A percentile compares a stretch with the other conserved stretches of the same genome.
phyloP scores from a whole-genome alignment of 139 green algal species.

The Ostreobium quekettii region DNA sequence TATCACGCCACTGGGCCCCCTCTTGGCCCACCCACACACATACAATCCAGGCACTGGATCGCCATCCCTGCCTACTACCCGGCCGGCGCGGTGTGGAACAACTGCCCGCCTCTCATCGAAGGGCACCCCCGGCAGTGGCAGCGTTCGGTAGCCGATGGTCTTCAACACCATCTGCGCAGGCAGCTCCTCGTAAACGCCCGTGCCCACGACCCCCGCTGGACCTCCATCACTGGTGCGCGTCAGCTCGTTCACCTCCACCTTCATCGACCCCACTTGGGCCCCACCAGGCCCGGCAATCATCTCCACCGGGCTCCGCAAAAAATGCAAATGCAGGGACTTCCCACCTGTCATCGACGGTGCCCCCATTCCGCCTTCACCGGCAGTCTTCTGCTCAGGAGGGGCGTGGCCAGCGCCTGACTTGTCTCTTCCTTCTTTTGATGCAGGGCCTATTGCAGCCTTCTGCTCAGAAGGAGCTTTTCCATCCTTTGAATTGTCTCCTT shows the following conservation, averaged over 20 bases:
- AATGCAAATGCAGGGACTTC: conserved; percentile 55
- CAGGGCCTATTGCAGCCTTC: no score
- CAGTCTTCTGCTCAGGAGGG: no score
- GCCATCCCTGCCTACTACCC: conserved; percentile 36
- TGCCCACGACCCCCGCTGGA: conserved; percentile 44
- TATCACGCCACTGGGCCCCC: conserved; percentile 84
- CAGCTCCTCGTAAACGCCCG: conserved; percentile 46
- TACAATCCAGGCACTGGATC: conserved; percentile 57
- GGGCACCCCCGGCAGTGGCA: conserved; percentile 54
- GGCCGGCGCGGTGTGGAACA: conserved; percentile 58
- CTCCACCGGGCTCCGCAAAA: conserved; percentile 55
- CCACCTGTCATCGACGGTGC: no score
- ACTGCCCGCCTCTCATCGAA: conserved; percentile 58
- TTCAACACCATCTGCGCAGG: conserved; percentile 61
- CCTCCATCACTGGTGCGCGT: background rate
- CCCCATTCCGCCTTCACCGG: no score
- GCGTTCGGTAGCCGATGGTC: conserved; percentile 69
- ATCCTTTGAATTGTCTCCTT: no score
- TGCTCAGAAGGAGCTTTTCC: no score
- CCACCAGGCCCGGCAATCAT: conserved; percentile 24
- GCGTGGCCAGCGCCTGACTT: no score
- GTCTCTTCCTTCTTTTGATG: no score
- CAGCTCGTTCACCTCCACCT: conserved; percentile 27
- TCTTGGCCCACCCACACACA: conserved; percentile 79
- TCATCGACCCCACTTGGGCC: conserved; percentile 17